Base-by-base conservation (phyloP, 805 yeast genomes). In the Wickerhamomyces xylosicus region DNA sequence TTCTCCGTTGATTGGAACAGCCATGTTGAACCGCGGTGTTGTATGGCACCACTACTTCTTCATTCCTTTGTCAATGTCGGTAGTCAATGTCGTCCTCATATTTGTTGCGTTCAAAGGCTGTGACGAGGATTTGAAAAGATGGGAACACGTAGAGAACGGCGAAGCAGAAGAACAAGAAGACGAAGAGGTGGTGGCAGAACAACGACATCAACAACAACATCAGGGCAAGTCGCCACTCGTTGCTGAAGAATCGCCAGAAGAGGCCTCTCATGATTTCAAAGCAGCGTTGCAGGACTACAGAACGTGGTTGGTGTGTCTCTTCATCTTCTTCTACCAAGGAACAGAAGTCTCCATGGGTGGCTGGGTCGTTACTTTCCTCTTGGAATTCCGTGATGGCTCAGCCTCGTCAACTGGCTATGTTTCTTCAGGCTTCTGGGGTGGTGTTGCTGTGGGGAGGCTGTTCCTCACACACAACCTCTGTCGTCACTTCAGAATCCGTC, bases 401-500 rank as follows among this genome's bases (percentile, higher is more conserved):
- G 46, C 54, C 3, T 40, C 49, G 1, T 49, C 64, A 9, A 62
- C 67, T 37, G 81, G 83, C 19, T 76, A 74, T 48, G 76, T 75
- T 18, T 68, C 79, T 0, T 69, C 81, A 10, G 84, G 83, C 0
- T 74, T 71, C 47, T 78, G 84, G 84, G 74, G 67, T 16, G 85
- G 85, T 14, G 57, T 78, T 22, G 72, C 83, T 0, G 31, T 73
- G 8, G 83, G 84, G 1, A 57, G 85, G 35, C 54, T 78, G 19
- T 37, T 64, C 3, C 57, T 77, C n/a, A 71, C 76, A 0, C 56
- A 64, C 16, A 45, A 53, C 1, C 47, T 67, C 13, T 65, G 66
- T 38, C 57, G 57, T 35, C 37, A 44, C 11, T 34, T 67, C n/a
- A 77, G 77, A 3, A 64, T 66, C 6, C 59, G 74, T 42, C 54